These are phyloP conservation scores for Trametes hirsuta DNA, from an alignment of 1,284 basidiomycete species.

Conservation along the genomic window DNA sequence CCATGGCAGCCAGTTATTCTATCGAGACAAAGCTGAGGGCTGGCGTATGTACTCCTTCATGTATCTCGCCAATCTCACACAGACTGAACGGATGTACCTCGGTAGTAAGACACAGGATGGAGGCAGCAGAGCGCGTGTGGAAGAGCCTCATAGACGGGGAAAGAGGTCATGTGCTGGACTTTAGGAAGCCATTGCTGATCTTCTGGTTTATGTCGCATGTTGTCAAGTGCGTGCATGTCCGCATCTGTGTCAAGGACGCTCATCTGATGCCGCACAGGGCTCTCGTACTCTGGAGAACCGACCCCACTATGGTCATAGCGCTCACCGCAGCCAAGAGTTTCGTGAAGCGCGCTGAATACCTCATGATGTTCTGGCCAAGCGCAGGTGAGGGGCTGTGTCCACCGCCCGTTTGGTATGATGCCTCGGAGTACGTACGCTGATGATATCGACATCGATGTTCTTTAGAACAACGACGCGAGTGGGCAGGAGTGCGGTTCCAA, in stretches of 20 bases:
- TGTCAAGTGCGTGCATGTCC: constrained; percentile 46
- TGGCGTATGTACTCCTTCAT: constrained; percentile 60
- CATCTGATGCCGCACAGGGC: constrained; percentile 41
- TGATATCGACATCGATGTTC: too few relatives aligned
- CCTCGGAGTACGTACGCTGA: neutral
- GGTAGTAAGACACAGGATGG: constrained; percentile 14
- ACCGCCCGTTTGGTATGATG: neutral
- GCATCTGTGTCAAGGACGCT: neutral
- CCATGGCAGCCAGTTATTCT: constrained; percentile 53
- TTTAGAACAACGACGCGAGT: constrained; percentile 17
- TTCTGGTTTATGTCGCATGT: constrained; percentile 83
- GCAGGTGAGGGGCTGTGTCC: constrained; percentile 43
- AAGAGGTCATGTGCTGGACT: constrained; percentile 3
- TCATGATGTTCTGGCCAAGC: constrained; percentile 71
- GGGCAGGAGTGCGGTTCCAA: constrained; percentile 18
- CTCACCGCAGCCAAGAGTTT: constrained; percentile 67
- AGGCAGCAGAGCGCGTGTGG: constrained; percentile 13
- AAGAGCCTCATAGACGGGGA: neutral
- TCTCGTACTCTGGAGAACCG: constrained; percentile 62
- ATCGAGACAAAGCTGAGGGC: constrained; percentile 65
- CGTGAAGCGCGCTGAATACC: constrained; percentile 64
- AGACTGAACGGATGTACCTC: neutral
- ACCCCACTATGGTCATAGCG: constrained; percentile 61
- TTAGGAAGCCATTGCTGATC: constrained; percentile 60
- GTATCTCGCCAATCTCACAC: neutral